Evolutionary conservation across 2,329 filamentous ascomycete species (phyloP), one percentile per base, ranked within the genome.

Genomic region (Penicillium sclerotiorum): DNA sequence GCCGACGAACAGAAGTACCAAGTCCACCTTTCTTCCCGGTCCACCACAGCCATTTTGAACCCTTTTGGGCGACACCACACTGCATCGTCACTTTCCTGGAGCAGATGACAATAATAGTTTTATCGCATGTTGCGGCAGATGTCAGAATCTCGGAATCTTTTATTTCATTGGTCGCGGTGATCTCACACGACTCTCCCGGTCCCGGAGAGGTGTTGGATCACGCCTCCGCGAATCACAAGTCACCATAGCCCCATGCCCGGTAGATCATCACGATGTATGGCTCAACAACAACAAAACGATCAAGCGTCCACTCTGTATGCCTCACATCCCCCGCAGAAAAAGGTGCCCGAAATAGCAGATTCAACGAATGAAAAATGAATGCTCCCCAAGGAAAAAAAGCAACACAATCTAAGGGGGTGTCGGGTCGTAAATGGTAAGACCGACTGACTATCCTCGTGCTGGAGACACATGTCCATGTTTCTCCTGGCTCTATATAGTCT

Each of bases 211-310:
- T 18, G 27, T 22, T 33, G 18, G 18, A 32, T 33, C 40, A 43
- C 20, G 27, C 40, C 20, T 43, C 40, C 40, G 38, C 46, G 27
- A 48, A 43, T 48, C 39, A 43, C 46, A 48, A 25, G 46, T 21
- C 39, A 18, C 23, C 2, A 28, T 30, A 5, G 7, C 23, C 39
- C 30, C 38, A 48, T 37, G 39, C 46, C 30, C 28, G 25, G 46
- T 20, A 48, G 38, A 32, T 43, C 46, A 37, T 30, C 8, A 8
- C 27, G 20, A 8, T 47, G 36, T 39, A 39, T 47, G 45, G 45
- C 25, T 21, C n/a, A 15, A n/a, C 33, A 8, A 21, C 5, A 33
- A 15, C 8, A 25, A 27, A 45, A 23, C 4, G 7, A 22, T 8
- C 11, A 23, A 1, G 20, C 7, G 15, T 32, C 15, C 25, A 28